These are phyloP conservation scores for Xylaria sp. DNA, from an alignment of 2,329 filamentous ascomycete genomes.

Conservation along the genomic window DNA sequence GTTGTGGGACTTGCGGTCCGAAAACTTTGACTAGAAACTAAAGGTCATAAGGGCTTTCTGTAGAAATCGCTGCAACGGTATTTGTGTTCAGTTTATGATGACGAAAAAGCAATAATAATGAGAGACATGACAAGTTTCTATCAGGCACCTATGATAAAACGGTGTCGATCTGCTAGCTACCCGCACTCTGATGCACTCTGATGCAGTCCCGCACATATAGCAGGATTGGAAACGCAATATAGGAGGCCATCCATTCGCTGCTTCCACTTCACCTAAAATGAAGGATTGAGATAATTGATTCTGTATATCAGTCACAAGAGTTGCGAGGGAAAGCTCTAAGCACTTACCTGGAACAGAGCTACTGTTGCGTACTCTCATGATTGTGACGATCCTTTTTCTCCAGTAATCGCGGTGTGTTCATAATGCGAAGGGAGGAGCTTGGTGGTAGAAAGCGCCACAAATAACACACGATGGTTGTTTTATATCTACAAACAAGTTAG, in stretches of 20 bases:
- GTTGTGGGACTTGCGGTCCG: not conserved
- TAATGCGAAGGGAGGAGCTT: too few species aligned
- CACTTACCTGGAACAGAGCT: not conserved
- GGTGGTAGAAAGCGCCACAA: not conserved
- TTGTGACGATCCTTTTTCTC: too few species aligned
- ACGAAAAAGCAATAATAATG: not conserved
- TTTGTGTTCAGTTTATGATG: too few species aligned
- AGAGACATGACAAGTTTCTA: too few species aligned
- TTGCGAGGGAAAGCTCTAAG: not conserved
- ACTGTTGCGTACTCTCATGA: not conserved
- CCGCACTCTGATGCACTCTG: too few species aligned
- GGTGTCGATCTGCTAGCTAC: too few species aligned
- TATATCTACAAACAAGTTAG: constrained; percentile 7
- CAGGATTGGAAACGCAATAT: not conserved
- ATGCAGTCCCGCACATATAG: too few species aligned
- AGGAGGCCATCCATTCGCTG: not conserved
- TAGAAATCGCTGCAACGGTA: not conserved
- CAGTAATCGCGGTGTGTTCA: too few species aligned
- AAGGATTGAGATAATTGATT: not conserved
- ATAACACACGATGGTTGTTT: too few species aligned
- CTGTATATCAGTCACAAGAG: not conserved
- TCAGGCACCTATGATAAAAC: too few species aligned
- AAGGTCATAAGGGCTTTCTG: not conserved
- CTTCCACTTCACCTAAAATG: not conserved
- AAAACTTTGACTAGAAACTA: not conserved